Evolutionary conservation across 2,329 filamentous ascomycete genomes (phyloP), one percentile per base, ranked within the genome.

Genomic region (Colletotrichum tabaci): DNA sequence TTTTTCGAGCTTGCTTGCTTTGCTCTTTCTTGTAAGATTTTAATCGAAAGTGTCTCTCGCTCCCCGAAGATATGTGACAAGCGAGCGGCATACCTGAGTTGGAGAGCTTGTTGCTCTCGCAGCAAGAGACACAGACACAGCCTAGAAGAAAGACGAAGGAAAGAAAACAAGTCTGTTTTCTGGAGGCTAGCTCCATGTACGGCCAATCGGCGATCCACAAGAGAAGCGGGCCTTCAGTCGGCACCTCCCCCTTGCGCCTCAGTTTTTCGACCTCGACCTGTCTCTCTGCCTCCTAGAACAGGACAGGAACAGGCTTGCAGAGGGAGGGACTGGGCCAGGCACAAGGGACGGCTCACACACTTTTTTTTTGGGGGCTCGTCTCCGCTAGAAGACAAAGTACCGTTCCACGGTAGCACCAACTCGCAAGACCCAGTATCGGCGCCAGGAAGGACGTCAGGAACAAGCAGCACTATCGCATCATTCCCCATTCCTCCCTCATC

Each of bases 141-240:
- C 2, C 9, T 30, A 62, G 30, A 21, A 42, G 23, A 2, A 56
- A 44, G 49, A n/a, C 21, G 42, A 50, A 47, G 42, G 9, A 60
- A 12, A 2, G 26, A 30, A 35, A 30, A 30, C 30, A 30, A 30
- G 8, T 55, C 52, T 38, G 52, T 30, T 30, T 55, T 30, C 35
- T 26, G 16, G 23, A 49, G 53, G 56, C 44, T 64, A 64, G 35
- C 38, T 61, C 56, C 67, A 61, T 61, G 67, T 66, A 47, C 63
- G 67, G 63, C 56, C 67, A 71, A 71, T 71, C 63, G 67, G 63
- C 56, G 67, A 67, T 67, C 55, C 63, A 61, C 49, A 65, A 21
- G 16, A 50, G 30, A 40, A 56, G 56, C 58, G 50, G 64, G 66
- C 52, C 16, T 55, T 18, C 26, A 35, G 52, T n/a, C 50, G 15